A percentile compares a stretch with the other conserved stretches of the same genome.
These are phyloP conservation scores for Exobasidium rhododendri DNA, from an alignment of 1,284 basidiomycete genomes.

Conservation along the genomic window DNA sequence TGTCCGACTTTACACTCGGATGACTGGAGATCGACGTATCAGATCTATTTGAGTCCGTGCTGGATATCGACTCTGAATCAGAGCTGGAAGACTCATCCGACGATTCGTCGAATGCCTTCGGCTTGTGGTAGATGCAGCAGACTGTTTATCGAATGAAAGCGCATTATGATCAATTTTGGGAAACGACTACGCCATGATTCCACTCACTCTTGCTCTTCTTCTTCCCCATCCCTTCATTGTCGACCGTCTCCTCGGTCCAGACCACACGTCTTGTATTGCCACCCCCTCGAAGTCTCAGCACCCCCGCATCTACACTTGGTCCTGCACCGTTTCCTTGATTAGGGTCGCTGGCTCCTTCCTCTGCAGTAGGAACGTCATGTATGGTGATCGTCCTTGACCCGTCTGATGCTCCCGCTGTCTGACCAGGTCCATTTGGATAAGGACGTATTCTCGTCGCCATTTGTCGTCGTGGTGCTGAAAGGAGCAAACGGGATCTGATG, in stretches of 20 bases:
- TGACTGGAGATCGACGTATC: constrained; percentile 5
- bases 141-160: constrained; percentile 20
- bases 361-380: constrained; percentile 10
- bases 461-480: too few species aligned
- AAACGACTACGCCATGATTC: not conserved
- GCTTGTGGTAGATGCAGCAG: constrained; percentile 53
- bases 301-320: constrained; percentile 5
- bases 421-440: constrained; percentile 6
- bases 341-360: not conserved
- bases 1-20: not conserved
- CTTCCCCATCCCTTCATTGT: constrained; percentile 45
- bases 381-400: constrained; percentile 16
- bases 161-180: not conserved
- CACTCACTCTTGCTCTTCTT: constrained; percentile 50
- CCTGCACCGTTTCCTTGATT: not conserved
- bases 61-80: constrained; percentile 6
- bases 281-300: constrained; percentile 12
- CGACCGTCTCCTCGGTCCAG: constrained; percentile 46
- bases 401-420: constrained; percentile 10
- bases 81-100: constrained; percentile 13
- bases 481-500: too few species aligned
- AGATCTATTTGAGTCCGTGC: not conserved
- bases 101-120: constrained; percentile 46
- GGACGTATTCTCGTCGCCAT: too few species aligned
- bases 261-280: constrained; percentile 28